Evolutionary conservation across 805 yeast species (phyloP).

Genomic region (Jamesozyma jinghongensis): DNA sequence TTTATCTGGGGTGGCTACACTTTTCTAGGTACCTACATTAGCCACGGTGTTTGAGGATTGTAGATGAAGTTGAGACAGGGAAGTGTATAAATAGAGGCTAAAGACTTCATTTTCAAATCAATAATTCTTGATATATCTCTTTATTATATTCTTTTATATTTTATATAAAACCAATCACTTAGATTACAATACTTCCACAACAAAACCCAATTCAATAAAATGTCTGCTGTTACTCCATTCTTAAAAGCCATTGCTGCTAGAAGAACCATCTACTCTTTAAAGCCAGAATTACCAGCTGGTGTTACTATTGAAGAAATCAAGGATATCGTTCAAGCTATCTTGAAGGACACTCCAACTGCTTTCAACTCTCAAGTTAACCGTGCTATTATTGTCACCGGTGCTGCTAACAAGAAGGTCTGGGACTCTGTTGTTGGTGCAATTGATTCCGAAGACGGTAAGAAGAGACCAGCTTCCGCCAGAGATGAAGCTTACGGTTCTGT

Average conservation of each 20-base stretch:
- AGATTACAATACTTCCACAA: neutral
- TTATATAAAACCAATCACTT: neutral
- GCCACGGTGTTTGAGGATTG: too few species aligned
- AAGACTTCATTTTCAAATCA: neutral
- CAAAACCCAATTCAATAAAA: neutral
- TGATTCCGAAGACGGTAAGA: slow-evolving; percentile 32
- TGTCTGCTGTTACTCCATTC: slow-evolving; percentile 14
- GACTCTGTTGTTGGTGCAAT: slow-evolving; percentile 32
- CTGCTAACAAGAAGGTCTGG: slow-evolving; percentile 40
- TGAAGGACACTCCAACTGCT: slow-evolving; percentile 43
- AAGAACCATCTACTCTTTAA: slow-evolving; percentile 40
- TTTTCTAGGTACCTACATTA: too few species aligned
- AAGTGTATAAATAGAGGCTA: too few species aligned
- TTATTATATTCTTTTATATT: neutral
- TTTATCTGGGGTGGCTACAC: too few species aligned
- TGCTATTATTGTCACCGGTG: slow-evolving; percentile 40
- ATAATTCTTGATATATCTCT: neutral
- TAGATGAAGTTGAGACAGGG: too few species aligned
- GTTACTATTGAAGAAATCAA: slow-evolving; percentile 35
- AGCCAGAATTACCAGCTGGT: slow-evolving; percentile 37
- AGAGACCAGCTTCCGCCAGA: slow-evolving; percentile 35
- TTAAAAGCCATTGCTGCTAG: slow-evolving; percentile 33
- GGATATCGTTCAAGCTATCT: slow-evolving; percentile 33
- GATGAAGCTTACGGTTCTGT: slow-evolving; percentile 43
- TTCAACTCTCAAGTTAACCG: slow-evolving; percentile 45